Percentiles rank a stretch among this genome's conserved stretches.
These are phyloP conservation scores for Paraphaeosphaeria sporulosa DNA, from an alignment of 2,329 filamentous ascomycete genomes.

Conservation along the genomic window DNA sequence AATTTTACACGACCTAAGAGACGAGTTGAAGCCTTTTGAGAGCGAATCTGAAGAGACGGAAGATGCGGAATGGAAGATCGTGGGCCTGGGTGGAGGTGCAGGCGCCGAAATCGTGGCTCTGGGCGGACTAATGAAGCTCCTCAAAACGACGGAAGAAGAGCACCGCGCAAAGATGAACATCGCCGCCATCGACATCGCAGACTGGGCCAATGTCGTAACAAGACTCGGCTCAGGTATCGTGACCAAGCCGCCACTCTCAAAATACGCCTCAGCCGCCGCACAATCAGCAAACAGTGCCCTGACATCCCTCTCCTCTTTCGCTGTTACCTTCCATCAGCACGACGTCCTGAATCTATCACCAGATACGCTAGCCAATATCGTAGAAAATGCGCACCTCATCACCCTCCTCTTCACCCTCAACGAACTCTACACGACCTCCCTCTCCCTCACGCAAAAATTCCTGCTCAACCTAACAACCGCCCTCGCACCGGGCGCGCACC, in stretches of 20 bases:
- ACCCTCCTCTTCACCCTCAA: slow-evolving; percentile 95
- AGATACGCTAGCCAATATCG: slow-evolving; percentile 42
- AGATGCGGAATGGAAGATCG: slow-evolving; percentile 47
- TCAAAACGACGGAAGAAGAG: slow-evolving; percentile 9
- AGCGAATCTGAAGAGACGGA: background rate
- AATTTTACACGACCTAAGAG: slow-evolving; percentile 55
- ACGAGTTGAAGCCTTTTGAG: slow-evolving; percentile 16
- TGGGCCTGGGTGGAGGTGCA: slow-evolving; percentile 70
- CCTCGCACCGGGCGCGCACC: slow-evolving; percentile 66
- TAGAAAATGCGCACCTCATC: slow-evolving; percentile 59
- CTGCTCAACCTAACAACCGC: slow-evolving; percentile 71
- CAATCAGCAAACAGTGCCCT: slow-evolving; percentile 52
- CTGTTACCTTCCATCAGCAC: slow-evolving; percentile 55
- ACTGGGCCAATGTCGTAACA: slow-evolving; percentile 72
- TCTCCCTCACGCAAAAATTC: slow-evolving; percentile 78
- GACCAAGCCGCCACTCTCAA: slow-evolving; percentile 55
- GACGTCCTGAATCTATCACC: slow-evolving; percentile 59
- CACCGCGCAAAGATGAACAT: slow-evolving; percentile 46
- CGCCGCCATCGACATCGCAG: slow-evolving; percentile 79
- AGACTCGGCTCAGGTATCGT: slow-evolving; percentile 66
- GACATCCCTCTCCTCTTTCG: slow-evolving; percentile 36
- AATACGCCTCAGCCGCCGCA: slow-evolving; percentile 57
- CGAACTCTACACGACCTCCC: slow-evolving; percentile 84
- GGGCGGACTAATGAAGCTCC: slow-evolving; percentile 59
- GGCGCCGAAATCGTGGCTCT: slow-evolving; percentile 73